Base-by-base conservation (phyloP, 768 basidiomycete genomes). In the Mycena kentingensis region DNA sequence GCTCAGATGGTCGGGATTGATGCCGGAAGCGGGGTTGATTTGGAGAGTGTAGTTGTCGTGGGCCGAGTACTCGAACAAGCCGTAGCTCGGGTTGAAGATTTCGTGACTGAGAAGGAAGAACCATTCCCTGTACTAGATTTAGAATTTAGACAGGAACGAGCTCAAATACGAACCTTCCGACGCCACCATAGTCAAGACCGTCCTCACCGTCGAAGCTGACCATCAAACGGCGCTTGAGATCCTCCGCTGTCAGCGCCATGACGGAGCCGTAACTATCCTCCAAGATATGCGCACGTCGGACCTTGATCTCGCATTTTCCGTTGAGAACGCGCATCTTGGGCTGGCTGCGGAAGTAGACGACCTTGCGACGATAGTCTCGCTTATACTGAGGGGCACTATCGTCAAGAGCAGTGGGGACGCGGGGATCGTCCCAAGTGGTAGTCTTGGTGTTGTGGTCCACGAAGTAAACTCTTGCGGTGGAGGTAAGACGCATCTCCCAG, bases 331-430 rank as follows among this genome's bases (percentile, higher is more conserved):
- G 80, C 77, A 96, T 87, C 46, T 90, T 87, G 22, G 92, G 90
- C 60, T 96, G 93, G 58, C 84, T 87, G 54, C 93, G 81, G 81
- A 96, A 94, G 74, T 95, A 95, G 43, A 95, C 86, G 37, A 95
- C 83, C 70, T 95, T 96, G 51, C 91, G 77, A 57, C 93, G 76
- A 67, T 95, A 96, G 71, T 96, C 93, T 56, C 91, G 86, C 71
- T 95, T 94, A 72, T 94, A 95, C 70, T 95, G 92, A n/a, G 93
- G 93, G 3, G 91, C 91, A 70, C 85, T 90, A 58, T 88, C 85
- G 63, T 93, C 91, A 42, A 93, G 74, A 55, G 85, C 81, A 1
- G 83, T 85, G 0, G 93, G 93, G 46, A 94, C 69, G 45, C 93
- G 82, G 18, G 93, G 93, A 67, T 96, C 93, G 65, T 95, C 93